phyloP scores from a whole-genome alignment of 352 stramenopile species.

The Thraustochytrium striatum region DNA sequence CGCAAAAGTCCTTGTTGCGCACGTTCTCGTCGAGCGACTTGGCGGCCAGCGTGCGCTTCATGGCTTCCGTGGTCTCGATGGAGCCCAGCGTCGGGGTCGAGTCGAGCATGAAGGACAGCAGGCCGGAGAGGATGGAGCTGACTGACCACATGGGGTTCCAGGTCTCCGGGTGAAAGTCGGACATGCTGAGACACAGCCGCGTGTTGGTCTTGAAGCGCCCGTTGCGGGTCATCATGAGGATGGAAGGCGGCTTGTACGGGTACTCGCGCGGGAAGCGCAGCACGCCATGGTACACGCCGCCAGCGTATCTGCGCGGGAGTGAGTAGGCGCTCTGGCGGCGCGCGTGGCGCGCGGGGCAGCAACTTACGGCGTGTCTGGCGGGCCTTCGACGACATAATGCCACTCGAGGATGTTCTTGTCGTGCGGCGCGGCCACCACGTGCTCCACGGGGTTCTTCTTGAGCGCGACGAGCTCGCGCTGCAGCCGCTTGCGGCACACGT shows the following conservation, averaged over 20 bases:
- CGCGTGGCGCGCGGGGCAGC: background rate
- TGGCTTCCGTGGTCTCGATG: slow-evolving; percentile 72
- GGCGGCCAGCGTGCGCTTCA: slow-evolving; percentile 76
- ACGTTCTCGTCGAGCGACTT: slow-evolving; percentile 74
- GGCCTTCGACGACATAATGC: slow-evolving; percentile 85
- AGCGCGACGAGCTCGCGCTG: slow-evolving; percentile 35
- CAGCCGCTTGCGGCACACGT: slow-evolving; percentile 35
- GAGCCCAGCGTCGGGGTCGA: slow-evolving; percentile 72
- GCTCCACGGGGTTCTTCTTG: slow-evolving; percentile 45
- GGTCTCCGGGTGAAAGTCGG: slow-evolving; percentile 88
- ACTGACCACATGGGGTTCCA: slow-evolving; percentile 95
- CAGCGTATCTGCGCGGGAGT: slow-evolving; percentile 64
- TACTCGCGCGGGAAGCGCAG: slow-evolving; percentile 89
- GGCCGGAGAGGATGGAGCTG: slow-evolving; percentile 86
- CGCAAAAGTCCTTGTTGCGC: slow-evolving; percentile 70
- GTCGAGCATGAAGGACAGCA: slow-evolving; percentile 88
- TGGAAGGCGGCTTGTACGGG: slow-evolving; percentile 87
- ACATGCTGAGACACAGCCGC: slow-evolving; percentile 88
- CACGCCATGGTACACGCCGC: slow-evolving; percentile 81
- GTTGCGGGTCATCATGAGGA: slow-evolving; percentile 89
- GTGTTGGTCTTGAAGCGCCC: slow-evolving; percentile 89
- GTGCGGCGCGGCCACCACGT: slow-evolving; percentile 18
- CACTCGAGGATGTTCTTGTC: slow-evolving; percentile 86
- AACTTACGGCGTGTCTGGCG: slow-evolving; percentile 52
- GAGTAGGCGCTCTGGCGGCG: too few relatives aligned